Evolutionary conservation across 345 rosid genomes (phyloP).

Genomic region (Gossypium mustelinum): DNA sequence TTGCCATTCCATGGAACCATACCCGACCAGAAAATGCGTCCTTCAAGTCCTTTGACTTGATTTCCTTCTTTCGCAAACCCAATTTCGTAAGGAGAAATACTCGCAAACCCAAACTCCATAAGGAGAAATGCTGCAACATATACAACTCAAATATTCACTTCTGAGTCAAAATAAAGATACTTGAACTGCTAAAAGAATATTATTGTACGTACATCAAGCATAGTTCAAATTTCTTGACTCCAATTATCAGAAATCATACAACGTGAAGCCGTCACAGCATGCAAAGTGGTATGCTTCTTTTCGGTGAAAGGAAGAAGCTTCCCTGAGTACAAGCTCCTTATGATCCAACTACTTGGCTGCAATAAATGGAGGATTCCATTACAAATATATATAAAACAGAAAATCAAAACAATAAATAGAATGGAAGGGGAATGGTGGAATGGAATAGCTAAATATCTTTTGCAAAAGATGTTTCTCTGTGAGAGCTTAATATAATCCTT

Average conservation of each 20-base stretch:
- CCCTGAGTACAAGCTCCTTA: conserved; percentile 45
- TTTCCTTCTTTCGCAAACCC: neutral
- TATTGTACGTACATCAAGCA: conserved; percentile 5
- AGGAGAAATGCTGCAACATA: neutral
- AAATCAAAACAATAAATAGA: neutral
- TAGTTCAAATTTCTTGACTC: conserved; percentile 43
- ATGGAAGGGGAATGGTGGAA: neutral
- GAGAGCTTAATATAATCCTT: neutral
- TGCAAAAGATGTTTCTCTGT: neutral
- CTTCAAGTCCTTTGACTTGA: neutral
- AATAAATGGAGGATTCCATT: conserved; percentile 6
- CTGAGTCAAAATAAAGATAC: neutral
- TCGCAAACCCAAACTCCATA: too few species aligned
- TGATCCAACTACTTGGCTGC: conserved; percentile 47
- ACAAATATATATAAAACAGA: neutral
- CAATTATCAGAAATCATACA: conserved; percentile 23
- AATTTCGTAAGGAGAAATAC: neutral
- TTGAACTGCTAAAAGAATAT: neutral
- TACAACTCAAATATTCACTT: neutral
- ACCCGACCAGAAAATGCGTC: neutral
- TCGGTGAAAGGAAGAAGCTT: conserved; percentile 32
- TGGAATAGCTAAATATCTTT: neutral
- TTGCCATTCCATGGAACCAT: neutral
- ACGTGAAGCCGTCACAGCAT: neutral
- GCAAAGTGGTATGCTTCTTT: conserved; percentile 11